These are phyloP conservation scores for Schizosaccharomyces octosporus DNA, from an alignment of 805 yeast species.

Conservation along the genomic window DNA sequence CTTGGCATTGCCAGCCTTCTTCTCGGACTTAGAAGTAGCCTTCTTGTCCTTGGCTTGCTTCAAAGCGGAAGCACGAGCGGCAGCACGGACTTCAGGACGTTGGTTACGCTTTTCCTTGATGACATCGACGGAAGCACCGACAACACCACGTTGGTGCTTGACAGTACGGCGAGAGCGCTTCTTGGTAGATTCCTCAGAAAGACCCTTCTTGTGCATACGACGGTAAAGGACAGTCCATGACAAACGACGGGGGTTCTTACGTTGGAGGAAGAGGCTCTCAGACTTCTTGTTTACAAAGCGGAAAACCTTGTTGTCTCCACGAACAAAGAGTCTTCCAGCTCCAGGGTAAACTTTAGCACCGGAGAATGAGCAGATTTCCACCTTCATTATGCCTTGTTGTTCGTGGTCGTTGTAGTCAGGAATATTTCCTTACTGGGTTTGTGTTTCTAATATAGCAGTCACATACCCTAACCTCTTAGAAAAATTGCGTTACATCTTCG, in stretches of 20 bases:
- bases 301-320: slow-evolving; percentile 99
- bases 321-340: slow-evolving; percentile 87
- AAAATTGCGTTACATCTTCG: background rate
- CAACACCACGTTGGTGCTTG: slow-evolving; percentile 96
- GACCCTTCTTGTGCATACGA: slow-evolving; percentile 99
- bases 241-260: slow-evolving; percentile 99
- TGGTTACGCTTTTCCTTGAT: slow-evolving; percentile 91
- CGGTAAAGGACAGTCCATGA: slow-evolving; percentile 98
- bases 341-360: slow-evolving; percentile 99
- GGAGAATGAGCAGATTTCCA: slow-evolving; percentile 29
- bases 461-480: background rate
- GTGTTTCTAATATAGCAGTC: background rate
- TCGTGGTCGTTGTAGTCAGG: background rate
- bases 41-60: slow-evolving; percentile 23
- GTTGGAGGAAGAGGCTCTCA: slow-evolving; percentile 94
- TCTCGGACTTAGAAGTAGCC: slow-evolving; percentile 79
- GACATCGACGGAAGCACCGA: slow-evolving; percentile 95
- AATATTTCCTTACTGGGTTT: too few species aligned
- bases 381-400: slow-evolving; percentile 1
- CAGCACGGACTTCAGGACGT: slow-evolving; percentile 95
- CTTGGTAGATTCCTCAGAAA: slow-evolving; percentile 76
- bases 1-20: slow-evolving; percentile 83
- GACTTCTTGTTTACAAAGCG: slow-evolving; percentile 96
- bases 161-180: slow-evolving; percentile 93
- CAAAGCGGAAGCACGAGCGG: slow-evolving; percentile 79